Evolutionary conservation across 106 monocot genomes (phyloP), one percentile per base, ranked within the genome.

Genomic region (Gastrodia elata): DNA sequence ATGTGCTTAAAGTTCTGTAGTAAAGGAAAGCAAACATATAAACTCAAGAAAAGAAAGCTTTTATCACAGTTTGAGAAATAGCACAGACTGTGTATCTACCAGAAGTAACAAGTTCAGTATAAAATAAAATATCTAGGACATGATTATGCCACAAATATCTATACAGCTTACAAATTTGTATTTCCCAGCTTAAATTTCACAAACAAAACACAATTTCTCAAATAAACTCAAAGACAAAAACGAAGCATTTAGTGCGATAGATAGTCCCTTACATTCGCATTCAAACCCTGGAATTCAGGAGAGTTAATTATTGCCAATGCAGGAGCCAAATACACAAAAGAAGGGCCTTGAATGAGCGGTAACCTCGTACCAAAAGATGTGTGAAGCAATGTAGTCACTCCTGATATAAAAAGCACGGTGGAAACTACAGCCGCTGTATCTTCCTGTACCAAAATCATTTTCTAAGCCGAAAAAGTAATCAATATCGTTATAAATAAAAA

Each of bases 1-100:
- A 96, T 87, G 68, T 96, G 95, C 74, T 80, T 96, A 67, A 96
- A 96, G 8, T 84, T 96, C 95, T 96, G 91, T 77, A 84, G 64
- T 18, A 69, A 4, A 38, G 0, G 24, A 68, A 37, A 68, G 8
- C 5, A 64, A 64, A 39, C 2, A 11, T 20, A 38, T 33, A 34
- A 32, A 1, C 65, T 33, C 65, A 33, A 34, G 6, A 2, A 57
- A 30, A 32, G 10, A 61, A 61, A 2, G 30, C 32, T 61, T 8
- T 32, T 32, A 28, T 61, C 13, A 26, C 57, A 57, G 24, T 2
- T 57, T 57, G n/a, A 24, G n/a, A 5, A 32, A 28, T 11, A 11
- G 28, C 10, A 32, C 13, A 28, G 8, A 10, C 30, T 28, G 30
- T 26, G 24, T 10, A 28, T 2, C 61, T 61, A 61, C 2, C 30